Evolutionary conservation across 148 eudicot genomes (phyloP).

Genomic region (Simmondsia chinensis): DNA sequence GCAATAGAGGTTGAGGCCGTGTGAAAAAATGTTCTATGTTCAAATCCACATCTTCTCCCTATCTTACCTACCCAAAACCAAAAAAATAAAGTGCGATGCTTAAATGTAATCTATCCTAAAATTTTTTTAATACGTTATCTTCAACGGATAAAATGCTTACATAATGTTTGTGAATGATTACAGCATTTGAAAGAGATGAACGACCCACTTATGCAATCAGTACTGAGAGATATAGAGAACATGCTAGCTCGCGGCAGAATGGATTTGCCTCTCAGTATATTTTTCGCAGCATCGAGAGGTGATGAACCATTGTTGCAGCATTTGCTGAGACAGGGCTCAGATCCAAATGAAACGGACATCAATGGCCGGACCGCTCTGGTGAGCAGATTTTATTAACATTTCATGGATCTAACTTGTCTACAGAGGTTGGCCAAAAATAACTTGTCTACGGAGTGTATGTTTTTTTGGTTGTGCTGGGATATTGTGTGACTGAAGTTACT

Average conservation of each 20-base stretch:
- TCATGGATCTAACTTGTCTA: too few relatives aligned
- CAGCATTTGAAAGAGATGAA: slow-evolving; percentile 49
- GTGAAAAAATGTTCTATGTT: too few relatives aligned
- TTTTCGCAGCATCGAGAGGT: slow-evolving; percentile 61
- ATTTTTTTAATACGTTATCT: not conserved
- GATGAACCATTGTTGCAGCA: slow-evolving; percentile 55
- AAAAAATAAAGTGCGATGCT: too few relatives aligned
- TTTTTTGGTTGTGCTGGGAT: too few relatives aligned
- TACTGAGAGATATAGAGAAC: slow-evolving; percentile 41
- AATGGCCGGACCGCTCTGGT: slow-evolving; percentile 66
- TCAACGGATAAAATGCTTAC: not conserved
- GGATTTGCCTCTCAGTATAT: slow-evolving; percentile 71
- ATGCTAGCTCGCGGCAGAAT: slow-evolving; percentile 58
- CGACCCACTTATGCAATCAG: slow-evolving; percentile 33
- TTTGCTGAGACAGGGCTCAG: slow-evolving; percentile 48
- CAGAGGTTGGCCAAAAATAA: too few relatives aligned
- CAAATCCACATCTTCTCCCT: too few relatives aligned
- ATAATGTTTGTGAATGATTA: slow-evolving; percentile 7
- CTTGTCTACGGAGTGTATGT: too few relatives aligned
- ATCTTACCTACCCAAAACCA: too few relatives aligned
- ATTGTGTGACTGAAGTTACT: too few relatives aligned
- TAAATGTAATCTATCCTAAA: too few relatives aligned
- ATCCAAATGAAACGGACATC: slow-evolving; percentile 52
- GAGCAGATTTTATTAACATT: not conserved
- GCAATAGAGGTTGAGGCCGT: too few relatives aligned